Evolutionary conservation across 768 basidiomycete species (phyloP).

Genomic region (Boletus rubropictus): DNA sequence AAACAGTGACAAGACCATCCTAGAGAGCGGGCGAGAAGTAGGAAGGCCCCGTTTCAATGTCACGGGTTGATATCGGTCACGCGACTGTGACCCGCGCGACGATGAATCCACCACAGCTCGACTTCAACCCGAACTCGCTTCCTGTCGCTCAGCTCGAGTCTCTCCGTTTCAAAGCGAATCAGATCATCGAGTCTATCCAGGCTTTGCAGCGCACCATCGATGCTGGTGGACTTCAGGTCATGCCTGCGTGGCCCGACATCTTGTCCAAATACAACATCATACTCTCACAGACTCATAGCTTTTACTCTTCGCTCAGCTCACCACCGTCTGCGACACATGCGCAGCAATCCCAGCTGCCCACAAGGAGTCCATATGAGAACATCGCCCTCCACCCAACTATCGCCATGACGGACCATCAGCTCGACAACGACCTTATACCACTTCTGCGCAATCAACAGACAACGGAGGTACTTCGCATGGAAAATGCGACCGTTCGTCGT

Average conservation of each 20-base stretch:
- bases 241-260: slow-evolving; percentile 83
- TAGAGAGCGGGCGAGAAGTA: background rate
- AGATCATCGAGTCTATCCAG: slow-evolving; percentile 74
- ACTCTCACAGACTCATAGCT: slow-evolving; percentile 75
- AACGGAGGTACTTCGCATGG: slow-evolving; percentile 63
- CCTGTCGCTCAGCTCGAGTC: slow-evolving; percentile 72
- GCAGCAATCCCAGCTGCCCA: slow-evolving; percentile 8
- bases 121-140: slow-evolving; percentile 34
- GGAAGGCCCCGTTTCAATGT: background rate
- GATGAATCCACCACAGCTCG: slow-evolving; percentile 3
- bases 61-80: slow-evolving; percentile 18
- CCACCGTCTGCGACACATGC: slow-evolving; percentile 27
- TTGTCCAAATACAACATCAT: slow-evolving; percentile 82
- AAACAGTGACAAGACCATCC: slow-evolving; percentile 15
- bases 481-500: slow-evolving; percentile 66
- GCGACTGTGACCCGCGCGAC: slow-evolving; percentile 6
- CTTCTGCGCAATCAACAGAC: slow-evolving; percentile 78
- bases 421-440: slow-evolving; percentile 69
- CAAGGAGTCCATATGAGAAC: slow-evolving; percentile 45
- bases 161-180: slow-evolving; percentile 66
- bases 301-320: slow-evolving; percentile 56
- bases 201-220: slow-evolving; percentile 60
- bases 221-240: slow-evolving; percentile 46
- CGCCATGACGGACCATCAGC: slow-evolving; percentile 54
- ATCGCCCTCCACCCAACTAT: slow-evolving; percentile 63